Evolutionary conservation across 2,329 filamentous ascomycete species (phyloP).

Genomic region (Beauveria brongniartii): DNA sequence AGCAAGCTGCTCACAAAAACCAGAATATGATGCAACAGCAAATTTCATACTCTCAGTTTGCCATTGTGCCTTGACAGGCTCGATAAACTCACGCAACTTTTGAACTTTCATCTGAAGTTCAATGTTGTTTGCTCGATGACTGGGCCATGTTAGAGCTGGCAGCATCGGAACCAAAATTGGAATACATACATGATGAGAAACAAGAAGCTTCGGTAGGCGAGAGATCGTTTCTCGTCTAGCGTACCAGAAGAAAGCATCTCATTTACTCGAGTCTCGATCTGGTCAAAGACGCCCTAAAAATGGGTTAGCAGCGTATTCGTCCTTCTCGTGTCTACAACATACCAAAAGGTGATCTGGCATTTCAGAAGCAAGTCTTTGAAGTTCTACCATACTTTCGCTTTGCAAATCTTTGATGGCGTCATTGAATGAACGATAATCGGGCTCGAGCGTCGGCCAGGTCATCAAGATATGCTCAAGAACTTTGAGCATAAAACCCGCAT

Average conservation of each 20-base stretch:
- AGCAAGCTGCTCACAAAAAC: constrained; percentile 73
- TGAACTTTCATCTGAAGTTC: constrained; percentile 62
- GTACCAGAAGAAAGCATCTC: constrained; percentile 67
- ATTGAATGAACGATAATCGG: constrained; percentile 64
- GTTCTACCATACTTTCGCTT: constrained; percentile 72
- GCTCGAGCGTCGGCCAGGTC: constrained; percentile 66
- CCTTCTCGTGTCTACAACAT: constrained; percentile 20
- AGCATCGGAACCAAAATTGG: neutral
- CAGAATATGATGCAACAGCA: constrained; percentile 64
- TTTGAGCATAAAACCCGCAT: constrained; percentile 74
- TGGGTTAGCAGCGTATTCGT: constrained; percentile 15
- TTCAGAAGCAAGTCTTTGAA: constrained; percentile 79
- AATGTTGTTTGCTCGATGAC: constrained; percentile 72
- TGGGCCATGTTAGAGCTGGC: constrained; percentile 23
- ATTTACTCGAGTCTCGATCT: constrained; percentile 74
- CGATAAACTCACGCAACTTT: constrained; percentile 68
- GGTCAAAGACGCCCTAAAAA: constrained; percentile 67
- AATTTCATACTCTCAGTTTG: constrained; percentile 59
- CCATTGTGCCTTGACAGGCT: constrained; percentile 79
- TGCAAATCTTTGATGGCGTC: constrained; percentile 89
- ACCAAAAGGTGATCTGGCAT: constrained; percentile 86
- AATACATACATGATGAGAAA: constrained; percentile 74
- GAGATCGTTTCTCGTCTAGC: constrained; percentile 72
- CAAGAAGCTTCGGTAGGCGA: constrained; percentile 82
- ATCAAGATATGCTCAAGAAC: constrained; percentile 87